A percentile compares a stretch with the other conserved stretches of the same genome.
Evolutionary conservation across 23 red algal genomes (phyloP).

Genomic region (Chondrus crispus): DNA sequence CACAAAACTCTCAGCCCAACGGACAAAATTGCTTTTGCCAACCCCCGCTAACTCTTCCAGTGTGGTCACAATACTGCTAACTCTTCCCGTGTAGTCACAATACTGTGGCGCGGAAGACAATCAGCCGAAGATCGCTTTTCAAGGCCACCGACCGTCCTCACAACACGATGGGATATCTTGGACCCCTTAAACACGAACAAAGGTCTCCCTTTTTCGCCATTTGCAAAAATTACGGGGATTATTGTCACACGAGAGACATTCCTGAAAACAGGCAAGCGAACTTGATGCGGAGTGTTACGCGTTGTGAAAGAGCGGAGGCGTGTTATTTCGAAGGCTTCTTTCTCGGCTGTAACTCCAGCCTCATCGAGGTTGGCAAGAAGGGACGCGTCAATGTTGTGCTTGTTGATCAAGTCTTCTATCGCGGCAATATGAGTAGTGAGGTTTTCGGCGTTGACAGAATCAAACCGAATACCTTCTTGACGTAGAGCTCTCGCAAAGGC

Average conservation of each 20-base stretch:
- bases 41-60: too few relatives aligned
- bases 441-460: background rate
- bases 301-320: background rate
- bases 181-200: background rate
- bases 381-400: background rate
- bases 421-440: background rate
- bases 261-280: background rate
- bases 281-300: too few relatives aligned
- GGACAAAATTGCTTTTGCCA: background rate
- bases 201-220: background rate
- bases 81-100: background rate
- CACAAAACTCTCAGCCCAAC: conserved; percentile 1
- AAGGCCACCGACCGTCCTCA: background rate
- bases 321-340: background rate
- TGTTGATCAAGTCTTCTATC: background rate
- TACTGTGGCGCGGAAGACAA: background rate
- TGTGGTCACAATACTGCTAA: too few relatives aligned
- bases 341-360: background rate
- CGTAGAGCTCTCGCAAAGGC: background rate
- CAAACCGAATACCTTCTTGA: background rate
- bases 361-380: background rate
- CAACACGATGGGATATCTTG: background rate
- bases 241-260: background rate
- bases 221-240: background rate
- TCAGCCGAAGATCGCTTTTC: background rate